Conservation (phyloP, 306 rosid species). For the Mimosa pudica region DNA sequence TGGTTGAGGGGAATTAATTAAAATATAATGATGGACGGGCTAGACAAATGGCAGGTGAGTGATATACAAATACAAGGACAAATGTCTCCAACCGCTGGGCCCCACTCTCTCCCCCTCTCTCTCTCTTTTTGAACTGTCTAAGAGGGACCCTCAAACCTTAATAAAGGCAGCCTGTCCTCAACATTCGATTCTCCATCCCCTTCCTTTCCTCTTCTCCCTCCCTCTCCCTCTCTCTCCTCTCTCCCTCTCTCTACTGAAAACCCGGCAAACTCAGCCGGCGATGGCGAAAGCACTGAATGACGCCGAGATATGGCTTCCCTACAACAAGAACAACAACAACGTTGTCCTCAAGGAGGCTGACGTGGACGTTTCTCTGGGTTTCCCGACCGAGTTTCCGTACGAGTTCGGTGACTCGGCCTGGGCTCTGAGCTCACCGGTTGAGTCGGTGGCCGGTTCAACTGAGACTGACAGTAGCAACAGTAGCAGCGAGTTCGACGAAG, state of each 20-base stretch:
- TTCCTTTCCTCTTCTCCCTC: constrained; percentile 1
- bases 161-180: constrained; percentile 77
- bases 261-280: constrained; percentile 50
- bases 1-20: constrained; percentile 33
- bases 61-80: constrained; percentile 50
- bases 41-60: constrained; percentile 50
- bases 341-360: not conserved
- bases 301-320: constrained; percentile 46
- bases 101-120: constrained; percentile 32
- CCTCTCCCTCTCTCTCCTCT: not conserved
- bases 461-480: constrained; percentile 68
- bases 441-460: constrained; percentile 49
- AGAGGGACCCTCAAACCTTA: constrained; percentile 73
- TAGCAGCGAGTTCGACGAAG: constrained; percentile 64
- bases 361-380: constrained; percentile 23
- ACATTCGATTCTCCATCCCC: constrained; percentile 50
- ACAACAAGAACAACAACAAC: constrained; percentile 33
- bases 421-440: constrained; percentile 50
- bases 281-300: constrained; percentile 46
- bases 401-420: constrained; percentile 43
- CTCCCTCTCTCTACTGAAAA: not conserved
- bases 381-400: constrained; percentile 80
- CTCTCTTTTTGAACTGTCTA: constrained; percentile 44
- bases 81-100: constrained; percentile 60
- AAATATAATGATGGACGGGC: not conserved